Base-by-base conservation (phyloP, 2,329 filamentous ascomycete genomes). In the Mycocentrospora acerina region DNA sequence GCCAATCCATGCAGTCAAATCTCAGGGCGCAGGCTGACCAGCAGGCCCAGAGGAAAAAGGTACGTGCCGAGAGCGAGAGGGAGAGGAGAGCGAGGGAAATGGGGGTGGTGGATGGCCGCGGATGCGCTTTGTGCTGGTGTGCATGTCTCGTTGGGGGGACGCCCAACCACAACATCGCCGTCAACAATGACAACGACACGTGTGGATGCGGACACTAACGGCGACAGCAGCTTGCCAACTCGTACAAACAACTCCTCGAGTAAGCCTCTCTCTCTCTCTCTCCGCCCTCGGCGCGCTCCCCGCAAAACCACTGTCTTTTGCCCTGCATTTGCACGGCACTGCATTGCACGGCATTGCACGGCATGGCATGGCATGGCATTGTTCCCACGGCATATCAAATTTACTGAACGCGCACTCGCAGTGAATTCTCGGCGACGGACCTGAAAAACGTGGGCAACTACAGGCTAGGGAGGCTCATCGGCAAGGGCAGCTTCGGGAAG, bases 401-500 rank as follows among this genome's bases (percentile, higher is more conserved):
- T 35, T 51, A 24, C 52, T 60, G 44, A 61, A 29, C 35, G 32
- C 40, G 42, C 43, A 40, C 53, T n/a, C 37, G 42, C 67, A 96
- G 89, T 74, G 91, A 97, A 72, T 98, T 98, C 74, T 85, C 88
- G 44, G 89, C 88, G 57, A 86, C 86, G 66, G 91, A 98, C 52
- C 81, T 98, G 53, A 85, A 86, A 60, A 88, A 85, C 37, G 93
- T 98, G 45, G 93, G 93, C 55, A 97, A 96, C 73, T 98, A 98
- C 70, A 85, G 84, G 24, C 79, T 98, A 40, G 93, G 93, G 30
- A 84, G 84, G 43, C 76, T 98, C 42, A 95, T 98, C 64, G 93
- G 93, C 53, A 98, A 97, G 66, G 93, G 93, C 41, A 96, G 90
- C 49, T 98, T 98, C 70, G 93, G 93, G 59, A 97, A 96, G 72